Conservation (phyloP, 805 yeast genomes). For the Hanseniaspora valbyensis region DNA sequence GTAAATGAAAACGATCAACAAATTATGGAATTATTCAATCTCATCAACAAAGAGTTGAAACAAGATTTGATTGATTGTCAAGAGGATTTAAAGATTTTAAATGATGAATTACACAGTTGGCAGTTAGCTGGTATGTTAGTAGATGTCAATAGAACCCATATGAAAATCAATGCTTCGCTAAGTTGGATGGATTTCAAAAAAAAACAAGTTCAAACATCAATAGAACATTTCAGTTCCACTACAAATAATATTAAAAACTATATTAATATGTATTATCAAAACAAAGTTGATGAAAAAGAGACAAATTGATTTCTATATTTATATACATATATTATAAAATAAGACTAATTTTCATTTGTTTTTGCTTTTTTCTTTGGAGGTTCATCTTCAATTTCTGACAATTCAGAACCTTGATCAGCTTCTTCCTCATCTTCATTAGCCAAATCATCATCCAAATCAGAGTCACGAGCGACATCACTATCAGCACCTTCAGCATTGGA, state of each 20-base stretch:
- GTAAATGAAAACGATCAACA: slow-evolving; percentile 1
- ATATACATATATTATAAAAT: background rate
- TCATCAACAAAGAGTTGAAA: slow-evolving; percentile 3
- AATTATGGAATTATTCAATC: background rate
- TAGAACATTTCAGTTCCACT: background rate
- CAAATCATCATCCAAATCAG: slow-evolving; percentile 19
- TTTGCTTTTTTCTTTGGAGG: slow-evolving; percentile 14
- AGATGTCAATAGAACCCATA: slow-evolving; percentile 5
- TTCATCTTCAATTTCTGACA: slow-evolving; percentile 7
- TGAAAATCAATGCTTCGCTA: background rate
- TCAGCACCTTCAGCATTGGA: slow-evolving; percentile 39
- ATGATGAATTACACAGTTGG: slow-evolving; percentile 5
- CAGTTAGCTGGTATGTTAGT: slow-evolving; percentile 7
- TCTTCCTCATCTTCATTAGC: slow-evolving; percentile 14
- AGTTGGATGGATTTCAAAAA: slow-evolving; percentile 6
- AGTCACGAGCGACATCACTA: slow-evolving; percentile 27
- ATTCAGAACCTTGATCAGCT: background rate
- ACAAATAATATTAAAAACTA: slow-evolving; percentile 8
- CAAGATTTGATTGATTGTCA: slow-evolving; percentile 5
- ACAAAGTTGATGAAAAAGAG: background rate
- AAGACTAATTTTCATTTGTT: background rate
- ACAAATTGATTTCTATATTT: background rate
- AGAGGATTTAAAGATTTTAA: background rate
- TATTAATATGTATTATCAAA: background rate
- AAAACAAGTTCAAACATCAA: background rate